Evolutionary conservation across 2,329 filamentous ascomycete species (phyloP), one percentile per base, ranked within the genome.

Genomic region (Neonectria magnoliae): DNA sequence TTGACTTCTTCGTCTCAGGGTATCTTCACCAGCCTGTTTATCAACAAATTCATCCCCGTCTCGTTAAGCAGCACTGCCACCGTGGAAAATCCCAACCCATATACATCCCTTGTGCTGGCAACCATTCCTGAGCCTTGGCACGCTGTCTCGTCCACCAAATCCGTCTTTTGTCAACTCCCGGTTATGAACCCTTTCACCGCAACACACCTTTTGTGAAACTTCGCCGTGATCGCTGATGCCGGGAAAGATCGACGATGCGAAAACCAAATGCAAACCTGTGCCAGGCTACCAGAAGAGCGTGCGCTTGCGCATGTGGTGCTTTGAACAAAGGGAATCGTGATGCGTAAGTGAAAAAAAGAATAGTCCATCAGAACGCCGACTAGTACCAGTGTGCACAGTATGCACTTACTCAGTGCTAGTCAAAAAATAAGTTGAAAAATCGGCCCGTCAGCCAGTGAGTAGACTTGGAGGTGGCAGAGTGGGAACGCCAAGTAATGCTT

Each of bases 401-500:
- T 25, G n/a, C 48, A 41, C 54, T n/a, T 20, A 42, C 31, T 41
- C 22, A 25, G 31, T 29, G 14, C 29, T 47, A 48, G 25, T 11
- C 33, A 36, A 31, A 54, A 33, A 59, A 58, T 33, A 48, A 56
- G 27, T 18, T 45, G 51, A 10, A 51, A 45, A 53, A 29, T 42
- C 25, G 27, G 36, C 27, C 33, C 10, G 56, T 51, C 50, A 42
- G 51, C 58, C 38, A 27, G 42, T n/a, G 20, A 42, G 50, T 44
- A 44, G 27, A 55, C 27, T 45, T 64, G 16, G 42, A 16, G 42
- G 33, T 45, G 36, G 41, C 36, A 47, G 51, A 55, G 56, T 42
- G 38, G 9, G 44, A 68, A 64, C 62, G 66, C 66, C 57, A 66
- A 64, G 50, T 52, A 47, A 71, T 66, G 68, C 64, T 60, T 62